These are phyloP conservation scores for Sporobolomyces phaffii DNA, from an alignment of 768 basidiomycete genomes.

Conservation along the genomic window DNA sequence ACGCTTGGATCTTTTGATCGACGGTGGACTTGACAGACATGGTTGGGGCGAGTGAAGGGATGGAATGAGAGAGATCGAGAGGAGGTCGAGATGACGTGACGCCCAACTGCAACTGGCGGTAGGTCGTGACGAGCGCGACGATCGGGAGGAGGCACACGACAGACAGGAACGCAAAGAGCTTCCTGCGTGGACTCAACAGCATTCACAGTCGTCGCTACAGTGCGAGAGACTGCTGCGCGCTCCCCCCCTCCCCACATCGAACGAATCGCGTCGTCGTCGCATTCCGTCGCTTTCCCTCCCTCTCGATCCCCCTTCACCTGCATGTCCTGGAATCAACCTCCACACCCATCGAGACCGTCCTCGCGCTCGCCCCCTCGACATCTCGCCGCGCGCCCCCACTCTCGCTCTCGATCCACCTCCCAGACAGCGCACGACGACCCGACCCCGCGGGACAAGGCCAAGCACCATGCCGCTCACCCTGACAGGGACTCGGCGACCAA, in stretches of 20 bases:
- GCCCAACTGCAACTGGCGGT: background rate
- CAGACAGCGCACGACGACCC: background rate
- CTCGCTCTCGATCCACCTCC: background rate
- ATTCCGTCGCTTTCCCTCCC: too few species aligned
- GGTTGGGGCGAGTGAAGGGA: background rate
- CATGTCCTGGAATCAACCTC: background rate
- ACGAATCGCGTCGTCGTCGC: background rate
- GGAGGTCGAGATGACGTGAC: background rate
- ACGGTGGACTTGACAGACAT: constrained; percentile 23
- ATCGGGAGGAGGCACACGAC: background rate
- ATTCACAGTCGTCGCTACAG: background rate
- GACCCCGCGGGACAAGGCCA: too few species aligned
- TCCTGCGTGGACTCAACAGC: background rate
- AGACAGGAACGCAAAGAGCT: background rate
- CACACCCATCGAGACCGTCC: background rate
- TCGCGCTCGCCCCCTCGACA: constrained; percentile 4
- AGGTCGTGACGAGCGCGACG: background rate
- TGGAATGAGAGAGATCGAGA: background rate
- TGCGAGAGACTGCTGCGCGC: background rate
- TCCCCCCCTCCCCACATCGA: background rate
- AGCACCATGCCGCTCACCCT: too few species aligned
- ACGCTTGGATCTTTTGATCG: background rate
- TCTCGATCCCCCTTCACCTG: too few species aligned
- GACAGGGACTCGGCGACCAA: constrained; percentile 16
- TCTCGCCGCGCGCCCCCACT: background rate